A percentile compares a stretch with the other conserved stretches of the same genome.
Evolutionary conservation across 2,329 filamentous ascomycete species (phyloP).

Genomic region (Scytalidium lignicola): DNA sequence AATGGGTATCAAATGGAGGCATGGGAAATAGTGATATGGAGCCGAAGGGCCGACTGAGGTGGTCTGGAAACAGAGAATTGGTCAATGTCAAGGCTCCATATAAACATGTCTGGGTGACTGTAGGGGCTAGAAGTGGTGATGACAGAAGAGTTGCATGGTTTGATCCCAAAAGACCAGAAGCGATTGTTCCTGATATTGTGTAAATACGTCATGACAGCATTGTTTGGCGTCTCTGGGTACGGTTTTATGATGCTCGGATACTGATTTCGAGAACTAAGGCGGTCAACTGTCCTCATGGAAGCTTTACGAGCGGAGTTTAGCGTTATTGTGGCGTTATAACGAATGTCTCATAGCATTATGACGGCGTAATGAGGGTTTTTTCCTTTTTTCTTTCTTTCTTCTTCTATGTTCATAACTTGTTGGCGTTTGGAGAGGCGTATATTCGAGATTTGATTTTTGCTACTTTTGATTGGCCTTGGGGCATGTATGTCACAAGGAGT

Average conservation of each 20-base stretch:
- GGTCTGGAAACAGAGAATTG: conserved; percentile 54
- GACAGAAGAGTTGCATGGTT: conserved; percentile 30
- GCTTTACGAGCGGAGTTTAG: not conserved
- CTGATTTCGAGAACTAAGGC: not conserved
- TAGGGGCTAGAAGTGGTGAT: conserved; percentile 59
- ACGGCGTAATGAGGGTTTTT: not conserved
- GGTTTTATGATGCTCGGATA: not conserved
- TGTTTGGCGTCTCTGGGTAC: not conserved
- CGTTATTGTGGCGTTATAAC: not conserved
- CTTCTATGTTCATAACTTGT: no score
- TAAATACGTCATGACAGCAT: conserved; percentile 5
- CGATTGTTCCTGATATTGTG: conserved; percentile 24
- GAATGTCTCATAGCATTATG: not conserved
- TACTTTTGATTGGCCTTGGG: no score
- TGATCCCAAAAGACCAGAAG: conserved; percentile 25
- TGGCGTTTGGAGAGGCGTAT: not conserved
- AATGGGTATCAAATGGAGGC: conserved; percentile 67
- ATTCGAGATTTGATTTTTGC: not conserved
- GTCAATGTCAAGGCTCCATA: conserved; percentile 44
- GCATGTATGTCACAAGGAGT: no score
- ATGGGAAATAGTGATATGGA: conserved; percentile 62
- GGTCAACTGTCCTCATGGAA: not conserved
- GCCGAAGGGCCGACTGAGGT: conserved; percentile 45
- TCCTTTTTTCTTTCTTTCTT: not conserved
- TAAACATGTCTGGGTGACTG: conserved; percentile 65